Evolutionary conservation across 2,329 filamentous ascomycete species (phyloP), one percentile per base, ranked within the genome.

Genomic region (Bipolaris cookei): DNA sequence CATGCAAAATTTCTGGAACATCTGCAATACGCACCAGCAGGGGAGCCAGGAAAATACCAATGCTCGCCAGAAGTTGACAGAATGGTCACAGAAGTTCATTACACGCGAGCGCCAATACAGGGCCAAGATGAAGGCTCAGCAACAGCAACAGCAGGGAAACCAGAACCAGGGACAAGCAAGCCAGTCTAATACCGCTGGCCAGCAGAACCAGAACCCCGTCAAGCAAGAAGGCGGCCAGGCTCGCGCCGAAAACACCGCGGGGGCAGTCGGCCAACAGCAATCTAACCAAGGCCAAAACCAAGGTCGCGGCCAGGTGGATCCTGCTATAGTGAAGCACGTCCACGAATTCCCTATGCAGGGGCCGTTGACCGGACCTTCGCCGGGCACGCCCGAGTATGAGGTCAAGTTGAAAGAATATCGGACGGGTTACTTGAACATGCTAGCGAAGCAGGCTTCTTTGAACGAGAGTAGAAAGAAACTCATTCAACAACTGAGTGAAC

Each of bases 1-100:
- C 18, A 80, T 88, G 59, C 78, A 80, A 54, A 81, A 78, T 58
- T 78, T 85, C 47, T 88, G 84, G 84, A 79, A 80, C 28, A 72
- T 79, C 30, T 76, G 84, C 48, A 81, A 84, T 57, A 79, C 68
- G 39, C 79, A 79, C 38, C 78, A 83, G 11, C 74, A 76, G 32
- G 80, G 81, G 51, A 83, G 78, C 49, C 68, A 76, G 1, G 81
- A 84, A 56, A 81, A 84, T 63, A 78, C 78, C 54, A 74, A 76
- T 39, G 83, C 82, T 11, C 80, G 82, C 48, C 73, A 77, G 25
- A 83, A 82, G 61, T 78, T 87, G 18, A 77, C 80, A 13, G 78
- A 82, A 56, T 78, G 82, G 46, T 84, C 82, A 6, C 71, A 77
- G 49, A 81, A 76, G 55, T 75, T 84, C 54, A 86, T 84, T 77